Conservation (phyloP, 163 green algal genomes). For the Picocystis sp. region DNA sequence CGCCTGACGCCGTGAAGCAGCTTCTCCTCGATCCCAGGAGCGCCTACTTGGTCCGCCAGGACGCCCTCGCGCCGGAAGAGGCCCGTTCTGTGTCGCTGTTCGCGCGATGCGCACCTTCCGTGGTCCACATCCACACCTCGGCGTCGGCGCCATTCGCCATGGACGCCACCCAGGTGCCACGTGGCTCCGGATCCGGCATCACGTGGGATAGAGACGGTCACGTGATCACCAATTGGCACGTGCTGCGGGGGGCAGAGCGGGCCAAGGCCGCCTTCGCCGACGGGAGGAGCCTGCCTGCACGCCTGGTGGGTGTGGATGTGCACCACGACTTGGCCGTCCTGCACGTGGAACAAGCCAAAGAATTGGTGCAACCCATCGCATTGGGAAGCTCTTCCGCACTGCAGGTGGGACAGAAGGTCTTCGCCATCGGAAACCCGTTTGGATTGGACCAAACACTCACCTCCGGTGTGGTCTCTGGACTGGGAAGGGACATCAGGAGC, state of each 20-base stretch:
- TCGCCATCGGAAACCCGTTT: conserved; percentile 62
- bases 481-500: conserved; percentile 60
- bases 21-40: too few relatives aligned
- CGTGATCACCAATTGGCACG: conserved; percentile 21
- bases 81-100: too few relatives aligned
- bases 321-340: conserved; percentile 20
- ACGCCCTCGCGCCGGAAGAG: too few relatives aligned
- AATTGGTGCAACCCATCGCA: conserved; percentile 3
- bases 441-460: conserved; percentile 44
- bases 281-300: conserved; percentile 4
- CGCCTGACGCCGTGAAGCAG: too few relatives aligned
- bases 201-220: conserved; percentile 9
- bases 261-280: conserved; percentile 5
- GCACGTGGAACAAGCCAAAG: conserved; percentile 1
- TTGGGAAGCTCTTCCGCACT: conserved; percentile 18
- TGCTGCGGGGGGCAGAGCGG: conserved; percentile 2
- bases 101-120: conserved; percentile 3
- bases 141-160: conserved; percentile 4
- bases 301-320: conserved; percentile 13
- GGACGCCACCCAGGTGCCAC: conserved; percentile 7
- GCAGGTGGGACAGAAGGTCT: conserved; percentile 47
- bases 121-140: conserved; percentile 10
- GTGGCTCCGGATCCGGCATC: conserved; percentile 8
- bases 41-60: too few relatives aligned
- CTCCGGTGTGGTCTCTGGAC: conserved; percentile 56